Evolutionary conservation across 1,284 basidiomycete genomes (phyloP).

Genomic region (Polyporus tsugae): DNA sequence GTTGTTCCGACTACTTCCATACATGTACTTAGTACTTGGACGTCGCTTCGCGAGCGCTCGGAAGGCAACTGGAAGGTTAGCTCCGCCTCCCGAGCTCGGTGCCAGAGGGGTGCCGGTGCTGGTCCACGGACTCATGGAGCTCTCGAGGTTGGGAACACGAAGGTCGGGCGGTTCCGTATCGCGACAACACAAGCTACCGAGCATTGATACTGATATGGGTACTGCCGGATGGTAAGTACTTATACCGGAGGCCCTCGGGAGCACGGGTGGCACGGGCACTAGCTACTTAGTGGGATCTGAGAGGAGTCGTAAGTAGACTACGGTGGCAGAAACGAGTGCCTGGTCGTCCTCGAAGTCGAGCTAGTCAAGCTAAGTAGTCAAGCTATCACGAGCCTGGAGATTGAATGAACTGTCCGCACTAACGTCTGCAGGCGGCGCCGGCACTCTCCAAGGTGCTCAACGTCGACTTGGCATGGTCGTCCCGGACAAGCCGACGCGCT

Average conservation of each 20-base stretch:
- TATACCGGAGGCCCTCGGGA: not conserved
- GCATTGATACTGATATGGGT: not conserved
- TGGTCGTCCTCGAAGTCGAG: not conserved
- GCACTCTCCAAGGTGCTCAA: not conserved
- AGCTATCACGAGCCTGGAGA: not conserved
- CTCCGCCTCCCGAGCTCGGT: not conserved
- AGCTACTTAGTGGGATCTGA: no score
- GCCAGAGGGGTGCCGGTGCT: not conserved
- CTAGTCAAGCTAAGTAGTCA: not conserved
- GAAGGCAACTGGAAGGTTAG: not conserved
- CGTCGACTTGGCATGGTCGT: not conserved
- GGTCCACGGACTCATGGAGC: not conserved
- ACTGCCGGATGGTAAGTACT: not conserved
- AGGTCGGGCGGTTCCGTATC: slow-evolving; percentile 2
- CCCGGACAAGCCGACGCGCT: not conserved
- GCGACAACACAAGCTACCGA: slow-evolving; percentile 3
- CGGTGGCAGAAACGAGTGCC: slow-evolving; percentile 1
- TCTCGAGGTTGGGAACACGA: not conserved
- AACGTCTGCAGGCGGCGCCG: not conserved
- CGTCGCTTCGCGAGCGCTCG: slow-evolving; percentile 5
- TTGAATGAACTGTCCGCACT: not conserved
- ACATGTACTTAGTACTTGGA: not conserved
- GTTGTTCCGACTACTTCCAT: not conserved
- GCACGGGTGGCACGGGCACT: not conserved
- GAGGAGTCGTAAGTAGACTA: not conserved